Evolutionary conservation across 306 rosid species (phyloP).

Genomic region (Castanopsis chinensis): DNA sequence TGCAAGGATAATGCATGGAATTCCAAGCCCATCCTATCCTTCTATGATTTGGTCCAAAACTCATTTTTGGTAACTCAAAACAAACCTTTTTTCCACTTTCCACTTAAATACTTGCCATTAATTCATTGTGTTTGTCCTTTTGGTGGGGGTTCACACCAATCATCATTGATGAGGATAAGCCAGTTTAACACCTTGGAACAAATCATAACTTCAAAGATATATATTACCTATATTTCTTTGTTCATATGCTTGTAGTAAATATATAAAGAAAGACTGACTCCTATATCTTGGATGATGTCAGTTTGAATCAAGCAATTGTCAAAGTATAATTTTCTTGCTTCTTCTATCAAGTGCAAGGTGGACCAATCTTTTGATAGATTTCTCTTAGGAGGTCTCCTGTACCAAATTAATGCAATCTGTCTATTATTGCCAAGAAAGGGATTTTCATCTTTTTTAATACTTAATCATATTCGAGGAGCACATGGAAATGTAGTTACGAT

Average conservation of each 20-base stretch:
- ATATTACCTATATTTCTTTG: background rate
- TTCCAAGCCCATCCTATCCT: conserved; percentile 93
- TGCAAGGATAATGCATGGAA: conserved; percentile 95
- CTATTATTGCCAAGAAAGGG: background rate
- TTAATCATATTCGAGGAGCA: background rate
- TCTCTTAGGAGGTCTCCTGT: background rate
- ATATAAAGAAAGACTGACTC: background rate
- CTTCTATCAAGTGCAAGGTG: background rate
- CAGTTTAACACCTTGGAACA: background rate
- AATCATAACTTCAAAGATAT: background rate
- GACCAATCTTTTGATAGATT: background rate
- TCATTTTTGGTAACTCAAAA: conserved; percentile 73
- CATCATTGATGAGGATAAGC: background rate
- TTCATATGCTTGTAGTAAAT: background rate
- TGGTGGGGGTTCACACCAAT: conserved; percentile 8
- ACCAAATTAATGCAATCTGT: background rate
- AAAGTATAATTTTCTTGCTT: background rate
- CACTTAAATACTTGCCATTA: background rate
- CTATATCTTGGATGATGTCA: background rate
- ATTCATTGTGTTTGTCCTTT: background rate
- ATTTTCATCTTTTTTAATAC: background rate
- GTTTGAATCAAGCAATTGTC: background rate
- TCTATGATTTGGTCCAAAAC: conserved; percentile 78
- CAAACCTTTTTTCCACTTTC: background rate
- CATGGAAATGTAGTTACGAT: background rate